Evolutionary conservation across 805 yeast genomes (phyloP).

Genomic region (Cyberlindnera mississippiensis): DNA sequence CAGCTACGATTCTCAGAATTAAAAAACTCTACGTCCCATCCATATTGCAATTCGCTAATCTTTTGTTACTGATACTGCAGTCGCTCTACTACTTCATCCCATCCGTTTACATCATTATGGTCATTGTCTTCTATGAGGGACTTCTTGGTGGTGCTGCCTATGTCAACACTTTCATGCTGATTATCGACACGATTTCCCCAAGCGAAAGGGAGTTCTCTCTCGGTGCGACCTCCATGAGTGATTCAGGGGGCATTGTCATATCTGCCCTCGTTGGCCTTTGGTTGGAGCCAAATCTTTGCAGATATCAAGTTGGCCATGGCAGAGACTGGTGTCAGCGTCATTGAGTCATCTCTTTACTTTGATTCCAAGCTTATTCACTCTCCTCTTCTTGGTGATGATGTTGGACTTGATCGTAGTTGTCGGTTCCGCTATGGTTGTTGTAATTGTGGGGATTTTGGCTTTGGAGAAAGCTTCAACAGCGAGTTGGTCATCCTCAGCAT

Average conservation of each 20-base stretch:
- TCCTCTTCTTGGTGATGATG: slow-evolving; percentile 16
- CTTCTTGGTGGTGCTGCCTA: slow-evolving; percentile 87
- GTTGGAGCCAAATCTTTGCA: slow-evolving; percentile 71
- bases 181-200: slow-evolving; percentile 52
- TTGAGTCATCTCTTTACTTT: slow-evolving; percentile 10
- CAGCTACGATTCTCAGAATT: slow-evolving; percentile 62
- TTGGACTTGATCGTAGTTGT: slow-evolving; percentile 7
- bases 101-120: slow-evolving; percentile 56
- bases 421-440: neutral
- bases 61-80: slow-evolving; percentile 56
- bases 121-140: slow-evolving; percentile 79
- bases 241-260: slow-evolving; percentile 75
- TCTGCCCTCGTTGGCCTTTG: slow-evolving; percentile 76
- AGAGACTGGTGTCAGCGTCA: slow-evolving; percentile 71
- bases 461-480: slow-evolving; percentile 20
- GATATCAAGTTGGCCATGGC: slow-evolving; percentile 64
- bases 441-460: slow-evolving; percentile 1
- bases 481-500: slow-evolving; percentile 21
- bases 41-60: slow-evolving; percentile 60
- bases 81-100: slow-evolving; percentile 57
- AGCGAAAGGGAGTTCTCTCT: slow-evolving; percentile 69
- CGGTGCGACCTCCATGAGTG: slow-evolving; percentile 82
- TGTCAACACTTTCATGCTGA: slow-evolving; percentile 80
- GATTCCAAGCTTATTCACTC: slow-evolving; percentile 18
- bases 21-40: slow-evolving; percentile 58